These are phyloP conservation scores for Quercus ilex DNA, from an alignment of 306 rosid species.

Conservation along the genomic window DNA sequence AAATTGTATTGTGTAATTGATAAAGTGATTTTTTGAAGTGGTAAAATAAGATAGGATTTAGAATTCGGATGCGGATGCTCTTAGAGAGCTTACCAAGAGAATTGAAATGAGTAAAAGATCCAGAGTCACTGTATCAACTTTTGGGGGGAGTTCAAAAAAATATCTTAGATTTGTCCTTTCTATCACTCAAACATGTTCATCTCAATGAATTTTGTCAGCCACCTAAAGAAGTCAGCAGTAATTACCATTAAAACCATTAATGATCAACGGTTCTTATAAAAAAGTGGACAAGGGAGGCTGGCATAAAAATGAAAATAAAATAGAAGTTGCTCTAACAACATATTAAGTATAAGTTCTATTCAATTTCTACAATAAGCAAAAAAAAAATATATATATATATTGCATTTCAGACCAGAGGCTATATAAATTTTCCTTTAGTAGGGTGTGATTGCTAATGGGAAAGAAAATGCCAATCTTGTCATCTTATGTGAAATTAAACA, in stretches of 20 bases:
- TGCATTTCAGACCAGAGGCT: not conserved
- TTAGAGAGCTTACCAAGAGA: slow-evolving; percentile 61
- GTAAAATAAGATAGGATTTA: no score
- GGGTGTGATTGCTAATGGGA: not conserved
- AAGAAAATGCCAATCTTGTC: not conserved
- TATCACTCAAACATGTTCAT: slow-evolving; percentile 76
- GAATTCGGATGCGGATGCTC: no score
- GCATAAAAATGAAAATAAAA: no score
- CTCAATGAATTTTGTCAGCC: no score
- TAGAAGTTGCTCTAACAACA: no score
- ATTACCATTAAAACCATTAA: not conserved
- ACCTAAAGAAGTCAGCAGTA: slow-evolving; percentile 5
- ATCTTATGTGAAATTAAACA: not conserved
- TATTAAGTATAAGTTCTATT: no score
- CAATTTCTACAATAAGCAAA: not conserved
- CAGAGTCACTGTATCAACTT: slow-evolving; percentile 81
- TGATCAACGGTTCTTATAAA: not conserved
- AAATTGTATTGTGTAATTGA: no score
- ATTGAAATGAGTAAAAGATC: slow-evolving; percentile 93
- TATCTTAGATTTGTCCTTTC: slow-evolving; percentile 86
- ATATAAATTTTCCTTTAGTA: not conserved
- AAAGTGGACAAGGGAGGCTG: not conserved
- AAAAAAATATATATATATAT: no score
- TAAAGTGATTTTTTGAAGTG: no score
- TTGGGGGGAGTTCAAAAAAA: slow-evolving; percentile 74